Conservation (phyloP, 768 basidiomycete genomes). For the Lentinula aciculospora region DNA sequence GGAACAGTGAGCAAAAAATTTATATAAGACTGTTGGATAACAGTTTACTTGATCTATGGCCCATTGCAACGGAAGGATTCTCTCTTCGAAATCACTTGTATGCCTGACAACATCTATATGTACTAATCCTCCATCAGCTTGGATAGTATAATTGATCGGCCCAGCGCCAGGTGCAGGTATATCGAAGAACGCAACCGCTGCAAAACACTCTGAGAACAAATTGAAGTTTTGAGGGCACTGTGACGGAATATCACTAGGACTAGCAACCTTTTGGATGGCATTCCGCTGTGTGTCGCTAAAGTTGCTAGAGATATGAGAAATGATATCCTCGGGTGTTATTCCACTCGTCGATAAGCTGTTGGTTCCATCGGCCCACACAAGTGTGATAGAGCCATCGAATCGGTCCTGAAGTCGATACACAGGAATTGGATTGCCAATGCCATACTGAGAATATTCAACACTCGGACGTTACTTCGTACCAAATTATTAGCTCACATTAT, state of each 20-base stretch:
- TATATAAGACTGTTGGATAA: neutral
- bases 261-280: constrained; percentile 43
- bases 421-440: constrained; percentile 52
- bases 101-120: constrained; percentile 64
- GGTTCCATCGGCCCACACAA: constrained; percentile 70
- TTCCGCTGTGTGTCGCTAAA: constrained; percentile 43
- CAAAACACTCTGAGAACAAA: constrained; percentile 62
- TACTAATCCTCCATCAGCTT: constrained; percentile 57
- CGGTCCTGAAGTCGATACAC: constrained; percentile 39
- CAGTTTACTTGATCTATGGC: constrained; percentile 60
- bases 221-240: constrained; percentile 75
- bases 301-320: constrained; percentile 48
- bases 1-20: neutral
- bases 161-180: constrained; percentile 37
- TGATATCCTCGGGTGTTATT: constrained; percentile 55
- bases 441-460: constrained; percentile 38
- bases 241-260: constrained; percentile 42
- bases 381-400: constrained; percentile 45
- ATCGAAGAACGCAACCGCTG: constrained; percentile 55
- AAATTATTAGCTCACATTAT: constrained; percentile 41
- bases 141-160: constrained; percentile 60
- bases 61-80: constrained; percentile 71
- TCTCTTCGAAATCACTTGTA: constrained; percentile 60
- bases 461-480: neutral
- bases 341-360: constrained; percentile 36